Base-by-base conservation (phyloP, 1,139 yeast species). In the Petasospora fabianii region DNA sequence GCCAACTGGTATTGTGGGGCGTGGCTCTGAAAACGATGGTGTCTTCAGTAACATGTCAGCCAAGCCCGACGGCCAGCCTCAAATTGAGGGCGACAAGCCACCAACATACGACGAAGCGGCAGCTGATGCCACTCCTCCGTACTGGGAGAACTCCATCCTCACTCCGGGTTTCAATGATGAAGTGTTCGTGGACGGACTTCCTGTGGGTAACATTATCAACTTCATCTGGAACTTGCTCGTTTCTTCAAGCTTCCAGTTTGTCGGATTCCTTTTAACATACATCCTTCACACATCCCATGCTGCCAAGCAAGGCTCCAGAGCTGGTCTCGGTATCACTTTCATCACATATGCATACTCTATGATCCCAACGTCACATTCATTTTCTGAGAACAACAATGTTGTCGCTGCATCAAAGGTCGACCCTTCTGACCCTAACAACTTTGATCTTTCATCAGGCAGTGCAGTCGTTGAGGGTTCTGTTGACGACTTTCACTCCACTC, bases 21-120 rank as follows among this genome's bases (percentile, higher is more conserved):
- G 69, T 38, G 81, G 83, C 4, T 71, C 78, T 16, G 59, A 68
- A 12, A 71, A 71, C 41, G 98, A 92, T 60, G 98, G 98, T 9
- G 98, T 92, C 7, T 92, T 92, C 62, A 79, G 94, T 34, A 92
- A 92, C 60, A 64, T 92, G 53, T 77, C 84, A 56, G 97, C 97
- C 6, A 90, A 88, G 56, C 90, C 90, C 9, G 88, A 80, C 43
- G 29, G 45, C 5, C 59, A 56, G 35, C 74, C 77, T 6, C 64
- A 56, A 13, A 53, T 57, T 0, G 62, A 60, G 7, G 56, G 56
- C 4, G 83, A 78, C 46, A 69, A 70, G 36, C 95, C 97, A n/a
- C 98, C 98, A 2, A 71, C 94, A 0, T 92, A 94, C 62, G 96
- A 86, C 44, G 97, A 90, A 56, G 97, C 96, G 0, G 90, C 96